Percentiles rank a stretch among this genome's conserved stretches.
phyloP scores from a whole-genome alignment of 73 alveolate genomes.

The Uronychia setigera region DNA sequence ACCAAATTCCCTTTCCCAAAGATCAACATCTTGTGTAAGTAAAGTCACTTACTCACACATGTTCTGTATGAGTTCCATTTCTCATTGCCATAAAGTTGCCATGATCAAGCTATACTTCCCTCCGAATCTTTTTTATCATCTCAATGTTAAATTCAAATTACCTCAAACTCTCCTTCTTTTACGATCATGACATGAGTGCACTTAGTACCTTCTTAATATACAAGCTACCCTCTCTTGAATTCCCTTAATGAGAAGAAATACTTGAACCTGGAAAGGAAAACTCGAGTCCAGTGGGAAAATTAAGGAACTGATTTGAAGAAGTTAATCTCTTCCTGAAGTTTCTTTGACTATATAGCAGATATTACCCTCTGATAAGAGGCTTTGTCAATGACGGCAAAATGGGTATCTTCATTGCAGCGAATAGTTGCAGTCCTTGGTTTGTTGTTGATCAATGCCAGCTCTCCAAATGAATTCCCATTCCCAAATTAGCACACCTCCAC shows the following conservation, averaged over 20 bases:
- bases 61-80: not conserved
- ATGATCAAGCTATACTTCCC: not conserved
- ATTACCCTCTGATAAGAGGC: no score
- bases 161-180: not conserved
- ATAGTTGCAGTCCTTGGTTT: slow-evolving; percentile 64
- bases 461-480: slow-evolving; percentile 66
- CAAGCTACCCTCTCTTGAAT: not conserved
- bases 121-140: not conserved
- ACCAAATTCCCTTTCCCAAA: not conserved
- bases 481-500: no score
- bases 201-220: not conserved
- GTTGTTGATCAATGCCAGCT: slow-evolving; percentile 38
- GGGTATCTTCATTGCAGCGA: slow-evolving; percentile 27
- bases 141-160: not conserved
- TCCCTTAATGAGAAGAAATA: not conserved
- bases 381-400: slow-evolving; percentile 44
- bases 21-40: not conserved
- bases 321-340: not conserved
- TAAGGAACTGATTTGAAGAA: not conserved
- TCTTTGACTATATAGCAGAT: no score
- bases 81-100: not conserved
- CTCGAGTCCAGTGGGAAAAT: not conserved
- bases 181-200: not conserved
- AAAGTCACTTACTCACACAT: not conserved
- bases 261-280: not conserved